Evolutionary conservation across 176 grass and related monocot genomes (phyloP), one percentile per base, ranked within the genome.

Genomic region (Panicum miliaceum): DNA sequence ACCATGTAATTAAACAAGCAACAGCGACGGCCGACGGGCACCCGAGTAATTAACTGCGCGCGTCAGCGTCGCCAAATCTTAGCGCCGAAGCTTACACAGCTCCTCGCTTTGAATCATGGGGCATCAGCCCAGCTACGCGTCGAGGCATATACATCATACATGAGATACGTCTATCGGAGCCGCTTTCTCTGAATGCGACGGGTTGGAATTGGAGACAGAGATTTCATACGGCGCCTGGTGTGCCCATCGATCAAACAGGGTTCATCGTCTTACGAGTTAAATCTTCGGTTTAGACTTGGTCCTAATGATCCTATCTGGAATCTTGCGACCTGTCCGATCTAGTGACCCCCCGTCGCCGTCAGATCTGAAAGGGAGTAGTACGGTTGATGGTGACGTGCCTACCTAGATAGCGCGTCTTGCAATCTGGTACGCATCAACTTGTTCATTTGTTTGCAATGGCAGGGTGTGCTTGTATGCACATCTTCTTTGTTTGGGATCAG

Each of bases 21-120:
- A 32, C 29, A 32, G 29, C 29, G 29, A 32, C 29, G 29, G 29
- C 29, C 29, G 29, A 32, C 29, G 29, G 29, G 29, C 29, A 32
- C 29, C 29, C 29, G 4, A 15, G 41, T 43, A 57, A 7, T 32
- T 64, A 51, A 51, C 2, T 51, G 45, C 3, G 43, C 6, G 45
- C 63, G 78, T 81, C 78, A 7, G 47, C 70, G 40, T 82, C 79
- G 10, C 15, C 11, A 61, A 46, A 77, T 70, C 79, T 70, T 70
- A 77, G 66, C 7, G 10, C 80, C 13, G 12, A 82, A 88, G 79
- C 0, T 65, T 66, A 23, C 36, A 32, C 38, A 22, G 7, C 26
- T 29, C 16, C 19, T 69, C 37, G 57, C 5, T 12, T 64, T 19
- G 64, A 36, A 8, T 27, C 50, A 13, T 2, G 29, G 34, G 12